Conservation (phyloP, 306 rosid genomes). For the Quercus suber region DNA sequence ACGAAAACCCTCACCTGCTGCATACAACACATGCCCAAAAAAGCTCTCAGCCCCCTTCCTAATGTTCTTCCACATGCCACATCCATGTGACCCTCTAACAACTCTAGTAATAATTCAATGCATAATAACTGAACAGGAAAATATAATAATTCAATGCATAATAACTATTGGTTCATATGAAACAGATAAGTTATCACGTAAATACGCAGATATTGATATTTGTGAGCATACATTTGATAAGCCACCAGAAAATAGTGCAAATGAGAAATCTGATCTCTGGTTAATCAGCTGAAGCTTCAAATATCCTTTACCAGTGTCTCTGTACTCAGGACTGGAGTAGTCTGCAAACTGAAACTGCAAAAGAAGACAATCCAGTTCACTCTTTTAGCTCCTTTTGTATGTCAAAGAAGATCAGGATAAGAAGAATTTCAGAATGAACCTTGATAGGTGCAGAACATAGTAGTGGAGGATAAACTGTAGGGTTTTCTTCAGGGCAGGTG, state of each 20-base stretch:
- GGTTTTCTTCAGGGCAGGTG: conserved; percentile 60
- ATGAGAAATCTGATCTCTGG: conserved; percentile 90
- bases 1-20: no score
- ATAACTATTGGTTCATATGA: background rate
- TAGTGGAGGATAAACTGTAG: conserved; percentile 53
- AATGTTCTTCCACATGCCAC: no score
- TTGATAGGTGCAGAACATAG: conserved; percentile 91
- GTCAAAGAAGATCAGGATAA: background rate
- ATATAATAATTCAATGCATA: background rate
- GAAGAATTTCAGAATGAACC: conserved; percentile 39
- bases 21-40: no score
- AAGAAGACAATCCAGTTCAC: background rate
- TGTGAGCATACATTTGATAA: conserved; percentile 48
- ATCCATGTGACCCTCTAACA: no score
- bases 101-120: no score
- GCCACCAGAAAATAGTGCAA: conserved; percentile 84
- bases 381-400: background rate
- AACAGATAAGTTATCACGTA: background rate
- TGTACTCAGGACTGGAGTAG: conserved; percentile 58
- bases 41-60: no score
- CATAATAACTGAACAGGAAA: background rate
- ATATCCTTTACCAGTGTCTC: conserved; percentile 60
- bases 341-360: conserved; percentile 90
- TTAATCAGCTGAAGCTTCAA: conserved; percentile 84
- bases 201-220: background rate